Evolutionary conservation across 78 protist genomes (phyloP).

Genomic region (Pigoraptor vietnamica): DNA sequence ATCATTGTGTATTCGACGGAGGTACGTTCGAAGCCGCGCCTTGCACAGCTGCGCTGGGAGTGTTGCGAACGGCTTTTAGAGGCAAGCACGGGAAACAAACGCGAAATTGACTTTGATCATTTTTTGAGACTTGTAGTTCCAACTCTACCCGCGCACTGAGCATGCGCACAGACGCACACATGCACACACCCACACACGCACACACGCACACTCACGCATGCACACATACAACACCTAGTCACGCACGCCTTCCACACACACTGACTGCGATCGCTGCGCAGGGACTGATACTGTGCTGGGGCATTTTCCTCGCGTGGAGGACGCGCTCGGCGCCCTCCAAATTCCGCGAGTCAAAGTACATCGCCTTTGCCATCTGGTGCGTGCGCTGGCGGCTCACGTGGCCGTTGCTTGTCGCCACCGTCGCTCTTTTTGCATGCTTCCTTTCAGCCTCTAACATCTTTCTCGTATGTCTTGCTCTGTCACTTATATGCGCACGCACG

Average conservation of each 20-base stretch:
- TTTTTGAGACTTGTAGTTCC: too few species aligned
- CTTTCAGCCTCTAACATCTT: too few species aligned
- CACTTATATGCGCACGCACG: not conserved
- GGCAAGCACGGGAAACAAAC: too few species aligned
- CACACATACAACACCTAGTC: not conserved
- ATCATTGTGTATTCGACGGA: not conserved
- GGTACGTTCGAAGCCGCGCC: not conserved
- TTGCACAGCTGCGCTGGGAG: not conserved
- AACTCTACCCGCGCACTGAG: too few species aligned
- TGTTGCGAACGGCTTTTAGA: not conserved
- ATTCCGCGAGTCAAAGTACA: not conserved
- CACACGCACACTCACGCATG: not conserved
- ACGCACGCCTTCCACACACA: not conserved
- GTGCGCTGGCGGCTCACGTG: too few species aligned
- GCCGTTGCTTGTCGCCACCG: not conserved
- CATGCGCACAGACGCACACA: too few species aligned
- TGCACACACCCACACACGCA: too few species aligned
- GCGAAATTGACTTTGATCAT: too few species aligned
- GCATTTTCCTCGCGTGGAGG: not conserved
- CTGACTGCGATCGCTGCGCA: not conserved
- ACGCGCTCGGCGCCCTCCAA: not conserved
- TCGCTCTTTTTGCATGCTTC: not conserved
- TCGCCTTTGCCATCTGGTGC: not conserved
- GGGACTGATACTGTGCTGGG: not conserved
- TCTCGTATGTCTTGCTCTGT: not conserved